phyloP scores from a whole-genome alignment of 257 asterid genomes.

The Jasminum sambac region DNA sequence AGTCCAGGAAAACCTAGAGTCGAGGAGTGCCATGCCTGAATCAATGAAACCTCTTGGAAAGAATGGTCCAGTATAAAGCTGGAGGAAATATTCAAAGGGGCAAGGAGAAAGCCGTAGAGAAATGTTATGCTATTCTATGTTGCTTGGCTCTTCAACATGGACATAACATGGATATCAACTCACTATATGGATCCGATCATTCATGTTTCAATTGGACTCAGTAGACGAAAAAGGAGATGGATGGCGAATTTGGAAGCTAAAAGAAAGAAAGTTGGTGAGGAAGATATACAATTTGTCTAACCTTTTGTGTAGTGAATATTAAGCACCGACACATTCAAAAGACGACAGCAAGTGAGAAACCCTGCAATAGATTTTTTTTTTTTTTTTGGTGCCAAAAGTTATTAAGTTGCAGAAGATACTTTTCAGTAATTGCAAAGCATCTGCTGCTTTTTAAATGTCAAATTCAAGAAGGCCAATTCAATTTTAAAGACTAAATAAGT shows the following conservation, averaged over 20 bases:
- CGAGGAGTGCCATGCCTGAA: not conserved
- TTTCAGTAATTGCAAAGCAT: no score
- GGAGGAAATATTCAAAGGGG: not conserved
- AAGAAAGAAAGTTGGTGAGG: no score
- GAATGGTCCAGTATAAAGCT: not conserved
- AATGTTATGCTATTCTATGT: not conserved
- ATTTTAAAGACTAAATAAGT: no score
- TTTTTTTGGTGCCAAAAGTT: no score
- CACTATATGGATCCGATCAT: not conserved
- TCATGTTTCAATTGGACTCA: not conserved
- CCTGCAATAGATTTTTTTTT: no score
- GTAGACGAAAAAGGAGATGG: not conserved
- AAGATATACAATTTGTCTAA: no score
- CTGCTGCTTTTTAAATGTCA: no score
- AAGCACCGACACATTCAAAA: no score
- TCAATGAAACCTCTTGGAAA: not conserved
- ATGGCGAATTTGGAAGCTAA: not conserved
- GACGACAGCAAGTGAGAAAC: no score
- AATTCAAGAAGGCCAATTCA: no score
- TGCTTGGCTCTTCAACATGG: not conserved
- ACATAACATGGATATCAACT: not conserved
- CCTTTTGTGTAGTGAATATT: not conserved
- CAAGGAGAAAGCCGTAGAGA: not conserved
- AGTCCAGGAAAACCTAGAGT: not conserved
- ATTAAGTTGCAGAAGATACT: no score